Evolutionary conservation across 2,329 filamentous ascomycete species (phyloP).

Genomic region (Fusarium sp.): DNA sequence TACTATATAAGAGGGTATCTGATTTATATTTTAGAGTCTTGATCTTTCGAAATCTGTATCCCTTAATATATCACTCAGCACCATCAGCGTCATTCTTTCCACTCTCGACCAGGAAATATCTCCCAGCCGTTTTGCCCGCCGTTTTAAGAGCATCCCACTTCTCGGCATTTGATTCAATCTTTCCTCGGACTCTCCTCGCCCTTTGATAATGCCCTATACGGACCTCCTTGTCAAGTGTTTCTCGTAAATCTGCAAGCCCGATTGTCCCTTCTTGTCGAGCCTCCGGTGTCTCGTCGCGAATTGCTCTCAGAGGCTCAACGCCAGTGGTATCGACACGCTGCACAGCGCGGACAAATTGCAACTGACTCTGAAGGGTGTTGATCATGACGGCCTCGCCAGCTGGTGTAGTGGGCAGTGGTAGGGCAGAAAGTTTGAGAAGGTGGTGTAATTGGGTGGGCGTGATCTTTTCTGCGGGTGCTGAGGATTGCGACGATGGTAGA

Average conservation of each 20-base stretch:
- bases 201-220: slow-evolving; percentile 66
- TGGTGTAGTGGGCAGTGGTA: slow-evolving; percentile 74
- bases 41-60: neutral
- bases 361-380: slow-evolving; percentile 79
- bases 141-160: slow-evolving; percentile 77
- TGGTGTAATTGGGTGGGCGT: slow-evolving; percentile 79
- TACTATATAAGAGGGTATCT: slow-evolving; percentile 33
- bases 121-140: slow-evolving; percentile 73
- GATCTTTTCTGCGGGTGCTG: slow-evolving; percentile 57
- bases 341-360: slow-evolving; percentile 90
- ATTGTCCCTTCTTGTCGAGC: slow-evolving; percentile 70
- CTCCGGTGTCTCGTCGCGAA: slow-evolving; percentile 82
- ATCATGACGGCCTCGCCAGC: slow-evolving; percentile 78
- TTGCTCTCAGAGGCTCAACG: slow-evolving; percentile 78
- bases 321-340: slow-evolving; percentile 80
- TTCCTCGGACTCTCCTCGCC: slow-evolving; percentile 52
- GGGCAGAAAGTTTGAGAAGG: slow-evolving; percentile 87
- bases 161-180: slow-evolving; percentile 61
- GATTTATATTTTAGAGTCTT: neutral
- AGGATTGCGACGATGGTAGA: slow-evolving; percentile 59
- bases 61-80: slow-evolving; percentile 25
- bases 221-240: slow-evolving; percentile 69
- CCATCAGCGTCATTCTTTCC: slow-evolving; percentile 53
- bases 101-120: slow-evolving; percentile 82
- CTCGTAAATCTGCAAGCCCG: slow-evolving; percentile 65